phyloP scores from a whole-genome alignment of 2,329 filamentous ascomycete species.

The Fusarium transvaalense region DNA sequence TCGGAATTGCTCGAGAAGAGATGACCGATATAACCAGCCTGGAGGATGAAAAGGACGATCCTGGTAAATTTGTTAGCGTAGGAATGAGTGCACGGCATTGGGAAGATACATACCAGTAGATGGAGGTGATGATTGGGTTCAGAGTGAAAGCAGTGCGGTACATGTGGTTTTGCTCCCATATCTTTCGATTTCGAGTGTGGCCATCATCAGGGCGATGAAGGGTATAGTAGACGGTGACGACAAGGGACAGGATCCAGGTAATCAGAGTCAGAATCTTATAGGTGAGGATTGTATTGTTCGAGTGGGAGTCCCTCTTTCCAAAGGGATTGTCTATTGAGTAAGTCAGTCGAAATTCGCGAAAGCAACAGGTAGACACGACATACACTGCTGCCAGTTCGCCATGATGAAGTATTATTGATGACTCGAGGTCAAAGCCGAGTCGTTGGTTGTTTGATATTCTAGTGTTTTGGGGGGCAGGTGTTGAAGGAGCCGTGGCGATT shows the following conservation, averaged over 20 bases:
- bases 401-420: constrained; percentile 39
- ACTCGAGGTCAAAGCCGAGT: constrained; percentile 8
- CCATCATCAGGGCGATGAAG: constrained; percentile 74
- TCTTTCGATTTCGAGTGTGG: constrained; percentile 68
- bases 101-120: constrained; percentile 76
- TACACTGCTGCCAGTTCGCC: constrained; percentile 51
- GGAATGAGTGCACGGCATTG: not conserved
- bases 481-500: constrained; percentile 15
- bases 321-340: constrained; percentile 77
- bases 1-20: constrained; percentile 77
- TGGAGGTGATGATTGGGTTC: constrained; percentile 71
- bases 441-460: not conserved
- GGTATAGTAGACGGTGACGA: constrained; percentile 81
- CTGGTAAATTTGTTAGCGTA: constrained; percentile 55
- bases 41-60: constrained; percentile 79
- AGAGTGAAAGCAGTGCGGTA: constrained; percentile 80
- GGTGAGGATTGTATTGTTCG: constrained; percentile 69
- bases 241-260: constrained; percentile 79
- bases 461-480: not conserved
- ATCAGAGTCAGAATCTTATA: constrained; percentile 83
- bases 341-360: constrained; percentile 24
- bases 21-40: constrained; percentile 80
- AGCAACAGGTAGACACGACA: constrained; percentile 26
- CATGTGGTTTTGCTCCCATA: constrained; percentile 79
- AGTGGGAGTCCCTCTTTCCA: constrained; percentile 75